Base-by-base conservation (phyloP, 2,329 filamentous ascomycete genomes). In the Venturia aucupariae region DNA sequence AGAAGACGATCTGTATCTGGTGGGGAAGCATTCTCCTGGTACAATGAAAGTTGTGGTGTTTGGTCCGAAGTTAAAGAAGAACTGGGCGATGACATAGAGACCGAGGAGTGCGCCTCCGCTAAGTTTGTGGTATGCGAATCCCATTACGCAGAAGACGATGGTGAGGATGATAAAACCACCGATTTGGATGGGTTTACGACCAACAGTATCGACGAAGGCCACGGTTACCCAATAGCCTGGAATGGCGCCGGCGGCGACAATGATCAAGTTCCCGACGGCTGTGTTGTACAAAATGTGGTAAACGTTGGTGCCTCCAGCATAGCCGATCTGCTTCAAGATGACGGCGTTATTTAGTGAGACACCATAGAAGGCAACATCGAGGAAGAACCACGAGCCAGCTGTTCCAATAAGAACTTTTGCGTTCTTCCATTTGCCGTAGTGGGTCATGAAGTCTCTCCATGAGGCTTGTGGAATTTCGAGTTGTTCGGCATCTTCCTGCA, bases 181-280 rank as follows among this genome's bases (percentile, higher is more conserved):
- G 64, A 89, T 76, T 76, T 90, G 90, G 65, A 93, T 90, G 1
- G 88, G 84, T 79, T 90, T 92, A 71, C 90, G 87, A 63, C 89
- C 90, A 17, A 92, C 70, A 1, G 82, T 89, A 75, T 93, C 89
- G 65, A 91, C 84, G 0, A 84, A 85, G 15, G 85, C 85, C 6
- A 92, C 89, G 0, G 88, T 90, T 19, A 90, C 83, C 89, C 89
- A 92, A 79, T 92, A 92, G 17, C 90, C 90, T 0, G 90, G 90
- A 17, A 92, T 89, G 60, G 90, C 87, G 65, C 89, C 90, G 4
- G 90, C 89, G 66, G 89, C 85, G 69, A 92, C 86, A 61, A 92
- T 82, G 68, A 92, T 90, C 69, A 92, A 77, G 77, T 93, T 92
- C 11, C 90, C 90, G 24, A 90, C 82, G 61, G 89, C 88, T 8